Evolutionary conservation across 2,329 filamentous ascomycete species (phyloP).

Genomic region (Orbilia oligospora): DNA sequence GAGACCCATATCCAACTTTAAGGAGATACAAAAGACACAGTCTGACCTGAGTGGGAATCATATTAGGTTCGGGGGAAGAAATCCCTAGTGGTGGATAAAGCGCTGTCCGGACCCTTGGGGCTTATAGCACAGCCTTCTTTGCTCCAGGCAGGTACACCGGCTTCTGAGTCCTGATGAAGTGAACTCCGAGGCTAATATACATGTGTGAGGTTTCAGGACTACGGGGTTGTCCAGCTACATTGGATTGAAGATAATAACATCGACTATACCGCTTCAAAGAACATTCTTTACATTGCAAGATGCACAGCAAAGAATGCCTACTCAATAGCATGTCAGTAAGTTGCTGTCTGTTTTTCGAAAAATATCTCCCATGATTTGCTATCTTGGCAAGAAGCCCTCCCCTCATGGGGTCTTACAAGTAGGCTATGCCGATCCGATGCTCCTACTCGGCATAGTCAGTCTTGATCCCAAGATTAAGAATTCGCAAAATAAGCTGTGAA

Average conservation of each 20-base stretch:
- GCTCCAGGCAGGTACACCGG: conserved; percentile 62
- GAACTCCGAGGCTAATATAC: conserved; percentile 20
- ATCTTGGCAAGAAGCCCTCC: conserved; percentile 67
- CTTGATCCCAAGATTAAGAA: conserved; percentile 71
- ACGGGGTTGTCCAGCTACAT: conserved; percentile 98
- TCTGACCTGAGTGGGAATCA: neutral
- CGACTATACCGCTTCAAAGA: conserved; percentile 87
- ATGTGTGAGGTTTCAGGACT: conserved; percentile 80
- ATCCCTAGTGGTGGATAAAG: conserved; percentile 93
- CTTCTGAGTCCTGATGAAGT: neutral
- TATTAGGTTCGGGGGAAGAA: conserved; percentile 95
- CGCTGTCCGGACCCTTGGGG: conserved; percentile 88
- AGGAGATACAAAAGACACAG: conserved; percentile 48
- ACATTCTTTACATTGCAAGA: conserved; percentile 92
- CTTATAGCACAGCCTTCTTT: conserved; percentile 91
- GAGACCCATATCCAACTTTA: neutral
- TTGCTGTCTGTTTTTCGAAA: conserved; percentile 46
- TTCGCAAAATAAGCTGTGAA: conserved; percentile 52
- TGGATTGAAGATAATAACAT: conserved; percentile 95
- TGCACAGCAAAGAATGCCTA: conserved; percentile 87
- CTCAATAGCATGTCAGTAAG: conserved; percentile 84
- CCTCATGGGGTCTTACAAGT: conserved; percentile 68
- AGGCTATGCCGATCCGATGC: conserved; percentile 72
- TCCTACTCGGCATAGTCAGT: conserved; percentile 73
- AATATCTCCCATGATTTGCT: neutral